These are phyloP conservation scores for Leccinum disarticulatum DNA, from an alignment of 768 basidiomycete genomes.

Conservation along the genomic window DNA sequence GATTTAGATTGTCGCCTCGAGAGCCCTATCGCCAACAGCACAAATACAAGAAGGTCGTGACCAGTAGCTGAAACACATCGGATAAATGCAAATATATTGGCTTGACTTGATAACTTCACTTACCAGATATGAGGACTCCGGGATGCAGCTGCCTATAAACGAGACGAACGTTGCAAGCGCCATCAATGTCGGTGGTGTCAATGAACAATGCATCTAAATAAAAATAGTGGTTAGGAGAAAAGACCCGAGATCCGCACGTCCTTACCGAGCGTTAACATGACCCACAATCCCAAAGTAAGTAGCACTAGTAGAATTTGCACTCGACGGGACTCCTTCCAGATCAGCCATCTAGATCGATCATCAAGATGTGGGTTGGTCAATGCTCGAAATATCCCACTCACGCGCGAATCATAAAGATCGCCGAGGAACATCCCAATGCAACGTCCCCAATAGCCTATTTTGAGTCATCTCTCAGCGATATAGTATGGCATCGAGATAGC, in stretches of 20 bases:
- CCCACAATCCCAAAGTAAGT: slow-evolving; percentile 20
- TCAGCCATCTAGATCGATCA: slow-evolving; percentile 20
- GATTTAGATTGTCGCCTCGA: slow-evolving; percentile 9
- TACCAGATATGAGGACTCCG: slow-evolving; percentile 17
- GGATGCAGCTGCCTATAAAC: not conserved
- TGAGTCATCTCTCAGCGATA: not conserved
- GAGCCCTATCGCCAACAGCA: slow-evolving; percentile 18
- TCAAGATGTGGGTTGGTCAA: not conserved
- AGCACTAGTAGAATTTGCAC: slow-evolving; percentile 15
- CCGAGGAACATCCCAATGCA: slow-evolving; percentile 20
- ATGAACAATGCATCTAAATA: slow-evolving; percentile 6
- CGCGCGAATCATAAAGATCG: slow-evolving; percentile 27
- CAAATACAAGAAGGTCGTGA: slow-evolving; percentile 21
- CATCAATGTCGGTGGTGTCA: not conserved
- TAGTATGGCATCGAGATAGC: no score
- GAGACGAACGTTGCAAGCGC: not conserved
- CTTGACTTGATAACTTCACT: not conserved
- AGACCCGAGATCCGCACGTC: no score
- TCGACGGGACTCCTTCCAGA: slow-evolving; percentile 23
- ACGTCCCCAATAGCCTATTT: slow-evolving; percentile 6
- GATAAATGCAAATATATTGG: not conserved
- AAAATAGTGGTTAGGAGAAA: not conserved
- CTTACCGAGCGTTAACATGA: slow-evolving; percentile 15
- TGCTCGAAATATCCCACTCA: slow-evolving; percentile 3
- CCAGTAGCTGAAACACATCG: slow-evolving; percentile 12